phyloP scores from a whole-genome alignment of 345 rosid species.

The Reutealis trisperma region DNA sequence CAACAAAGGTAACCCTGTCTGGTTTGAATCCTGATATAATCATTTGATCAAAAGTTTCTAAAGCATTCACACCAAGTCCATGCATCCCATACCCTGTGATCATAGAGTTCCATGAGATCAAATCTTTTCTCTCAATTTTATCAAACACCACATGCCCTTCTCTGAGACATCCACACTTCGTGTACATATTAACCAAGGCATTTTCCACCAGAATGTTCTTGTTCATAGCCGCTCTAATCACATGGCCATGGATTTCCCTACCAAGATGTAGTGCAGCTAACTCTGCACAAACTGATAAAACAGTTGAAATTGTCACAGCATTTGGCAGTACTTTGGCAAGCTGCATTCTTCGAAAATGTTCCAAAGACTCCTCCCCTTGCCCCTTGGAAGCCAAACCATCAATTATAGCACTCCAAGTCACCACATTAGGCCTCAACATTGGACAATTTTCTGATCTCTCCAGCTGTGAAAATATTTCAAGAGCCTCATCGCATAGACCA shows the following conservation, averaged over 20 bases:
- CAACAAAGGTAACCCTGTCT: slow-evolving; percentile 62
- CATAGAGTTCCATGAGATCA: slow-evolving; percentile 67
- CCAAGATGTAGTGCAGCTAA: slow-evolving; percentile 54
- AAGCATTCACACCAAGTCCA: slow-evolving; percentile 54
- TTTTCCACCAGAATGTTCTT: slow-evolving; percentile 60
- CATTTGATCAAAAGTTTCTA: slow-evolving; percentile 55
- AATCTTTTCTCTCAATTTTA: slow-evolving; percentile 45
- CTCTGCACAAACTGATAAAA: slow-evolving; percentile 70
- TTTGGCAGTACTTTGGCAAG: slow-evolving; percentile 46
- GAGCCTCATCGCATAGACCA: slow-evolving; percentile 58
- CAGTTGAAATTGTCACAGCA: slow-evolving; percentile 55
- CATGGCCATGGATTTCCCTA: slow-evolving; percentile 67
- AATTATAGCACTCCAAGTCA: slow-evolving; percentile 74
- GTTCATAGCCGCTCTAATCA: slow-evolving; percentile 46
- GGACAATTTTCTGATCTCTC: slow-evolving; percentile 34
- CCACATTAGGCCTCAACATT: slow-evolving; percentile 50
- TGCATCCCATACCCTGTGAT: slow-evolving; percentile 68
- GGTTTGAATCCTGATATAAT: slow-evolving; percentile 47
- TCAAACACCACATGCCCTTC: slow-evolving; percentile 53
- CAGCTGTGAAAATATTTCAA: slow-evolving; percentile 48
- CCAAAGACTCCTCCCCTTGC: slow-evolving; percentile 49
- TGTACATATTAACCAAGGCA: slow-evolving; percentile 72
- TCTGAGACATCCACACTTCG: slow-evolving; percentile 57
- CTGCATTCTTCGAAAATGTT: slow-evolving; percentile 57
- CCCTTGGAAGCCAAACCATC: slow-evolving; percentile 64